phyloP scores from a whole-genome alignment of 331 rosid species.

The Malus hybrid region DNA sequence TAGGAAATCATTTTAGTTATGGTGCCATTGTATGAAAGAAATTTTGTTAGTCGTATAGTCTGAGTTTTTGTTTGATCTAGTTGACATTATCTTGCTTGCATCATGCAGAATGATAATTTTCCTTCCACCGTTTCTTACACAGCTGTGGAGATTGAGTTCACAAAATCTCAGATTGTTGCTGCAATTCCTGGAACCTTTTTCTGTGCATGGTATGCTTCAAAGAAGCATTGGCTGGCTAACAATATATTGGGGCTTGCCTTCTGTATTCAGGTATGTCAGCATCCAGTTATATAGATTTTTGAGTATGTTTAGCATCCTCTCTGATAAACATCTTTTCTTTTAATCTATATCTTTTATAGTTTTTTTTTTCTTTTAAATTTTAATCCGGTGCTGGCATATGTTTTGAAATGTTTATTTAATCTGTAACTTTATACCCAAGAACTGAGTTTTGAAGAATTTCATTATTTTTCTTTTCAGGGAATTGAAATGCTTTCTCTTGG shows the following conservation, averaged over 20 bases:
- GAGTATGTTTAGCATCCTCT: background rate
- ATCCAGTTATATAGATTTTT: background rate
- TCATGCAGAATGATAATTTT: slow-evolving; percentile 56
- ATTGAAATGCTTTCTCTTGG: slow-evolving; percentile 99
- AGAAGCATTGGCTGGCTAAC: slow-evolving; percentile 97
- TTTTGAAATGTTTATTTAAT: background rate
- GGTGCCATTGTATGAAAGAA: background rate
- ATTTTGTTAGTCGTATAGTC: slow-evolving; percentile 6
- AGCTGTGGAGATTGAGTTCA: slow-evolving; percentile 96
- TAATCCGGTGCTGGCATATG: background rate
- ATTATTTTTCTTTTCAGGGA: slow-evolving; percentile 54
- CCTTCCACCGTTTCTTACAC: slow-evolving; percentile 54
- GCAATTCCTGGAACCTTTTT: slow-evolving; percentile 91
- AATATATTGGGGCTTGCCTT: slow-evolving; percentile 89
- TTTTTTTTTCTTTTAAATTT: background rate
- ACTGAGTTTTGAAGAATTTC: background rate
- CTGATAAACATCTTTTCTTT: background rate
- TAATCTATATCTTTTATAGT: background rate
- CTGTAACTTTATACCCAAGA: background rate
- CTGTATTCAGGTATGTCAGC: slow-evolving; percentile 79
- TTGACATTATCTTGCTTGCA: slow-evolving; percentile 39
- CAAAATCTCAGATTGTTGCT: slow-evolving; percentile 84
- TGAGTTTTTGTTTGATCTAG: slow-evolving; percentile 30
- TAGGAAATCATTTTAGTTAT: background rate
- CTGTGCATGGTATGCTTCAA: slow-evolving; percentile 90